Evolutionary conservation across 805 yeast species (phyloP).

Genomic region (Wickerhamomyces bovis): DNA sequence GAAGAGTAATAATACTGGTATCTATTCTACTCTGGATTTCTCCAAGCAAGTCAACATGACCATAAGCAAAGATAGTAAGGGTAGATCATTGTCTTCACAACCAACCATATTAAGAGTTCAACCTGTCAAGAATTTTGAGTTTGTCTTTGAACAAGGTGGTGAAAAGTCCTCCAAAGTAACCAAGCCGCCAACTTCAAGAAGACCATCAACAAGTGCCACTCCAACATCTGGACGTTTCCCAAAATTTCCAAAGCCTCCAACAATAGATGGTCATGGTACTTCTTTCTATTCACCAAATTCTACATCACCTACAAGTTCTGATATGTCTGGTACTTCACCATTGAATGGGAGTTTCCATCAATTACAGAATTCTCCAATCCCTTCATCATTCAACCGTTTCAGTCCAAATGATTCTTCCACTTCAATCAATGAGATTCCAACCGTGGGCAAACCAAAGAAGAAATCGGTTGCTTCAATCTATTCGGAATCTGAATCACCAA

Average conservation of each 20-base stretch:
- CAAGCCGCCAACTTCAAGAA: conserved; percentile 14
- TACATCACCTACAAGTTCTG: conserved; percentile 22
- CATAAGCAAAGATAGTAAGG: not conserved
- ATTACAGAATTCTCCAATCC: conserved; percentile 12
- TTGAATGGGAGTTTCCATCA: conserved; percentile 5
- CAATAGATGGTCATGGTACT: conserved; percentile 14
- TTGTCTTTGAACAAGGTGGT: conserved; percentile 20
- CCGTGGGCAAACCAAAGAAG: not conserved
- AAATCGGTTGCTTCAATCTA: not conserved
- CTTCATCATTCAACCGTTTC: conserved; percentile 9
- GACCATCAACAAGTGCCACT: conserved; percentile 13
- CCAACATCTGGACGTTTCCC: conserved; percentile 17
- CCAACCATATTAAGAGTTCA: conserved; percentile 6
- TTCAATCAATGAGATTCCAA: conserved; percentile 1
- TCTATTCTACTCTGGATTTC: conserved; percentile 23
- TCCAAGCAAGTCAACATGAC: conserved; percentile 10
- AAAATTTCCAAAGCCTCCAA: conserved; percentile 19
- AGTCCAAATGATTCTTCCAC: conserved; percentile 12
- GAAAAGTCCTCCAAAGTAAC: not conserved
- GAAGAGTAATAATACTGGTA: not conserved
- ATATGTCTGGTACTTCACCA: conserved; percentile 19
- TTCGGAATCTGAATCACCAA: conserved; percentile 2
- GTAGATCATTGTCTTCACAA: not conserved
- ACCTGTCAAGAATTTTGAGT: conserved; percentile 18
- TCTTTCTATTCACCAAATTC: conserved; percentile 17